Evolutionary conservation across 1,139 yeast genomes (phyloP), one percentile per base, ranked within the genome.

Genomic region (Blastobotrys buckinghamii): DNA sequence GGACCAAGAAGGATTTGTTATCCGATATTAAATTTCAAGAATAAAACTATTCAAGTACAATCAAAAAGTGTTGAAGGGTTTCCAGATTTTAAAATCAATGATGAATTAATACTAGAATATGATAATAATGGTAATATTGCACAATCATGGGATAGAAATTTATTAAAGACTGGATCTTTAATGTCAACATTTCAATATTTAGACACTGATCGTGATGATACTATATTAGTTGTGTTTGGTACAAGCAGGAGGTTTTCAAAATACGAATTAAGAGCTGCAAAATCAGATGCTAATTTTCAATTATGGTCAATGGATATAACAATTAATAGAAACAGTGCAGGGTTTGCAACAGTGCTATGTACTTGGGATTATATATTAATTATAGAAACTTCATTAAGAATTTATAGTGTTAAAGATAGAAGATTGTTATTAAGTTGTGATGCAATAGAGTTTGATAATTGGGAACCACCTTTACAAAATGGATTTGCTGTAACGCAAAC

Each of bases 401-500:
- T 36, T 6, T 35, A 35, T 17, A 33, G 45, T 3, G 27, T 42
- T 1, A 16, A 12, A 12, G 39, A 36, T 15, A 27, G 19, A 27
- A 24, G 17, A 19, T 9, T 36, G 27, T 16, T 42, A 24, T 20
- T 42, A 16, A 15, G 19, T 4, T 35, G 40, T 26, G 33, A 36
- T 12, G 22, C 30, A 13, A 22, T 33, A 2, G 39, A 32, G 13
- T 20, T 17, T 20, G 12, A 3, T 6, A 3, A 6, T 6, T 29
- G 32, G 32, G 12, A 12, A 29, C 32, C 32, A 3, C 40, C 39
- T 17, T 42, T 22, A 15, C 39, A 33, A 32, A 35, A 40, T 7
- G 34, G 45, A n/a, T 36, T 42, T 24, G 45, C 45, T 2, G 35
- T 42, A 19, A 35, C 45, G 24, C 40, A 35, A 17, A 42, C 45